These are phyloP conservation scores for Aspergillus carbonarius DNA, from an alignment of 2,329 filamentous ascomycete genomes.

Conservation along the genomic window DNA sequence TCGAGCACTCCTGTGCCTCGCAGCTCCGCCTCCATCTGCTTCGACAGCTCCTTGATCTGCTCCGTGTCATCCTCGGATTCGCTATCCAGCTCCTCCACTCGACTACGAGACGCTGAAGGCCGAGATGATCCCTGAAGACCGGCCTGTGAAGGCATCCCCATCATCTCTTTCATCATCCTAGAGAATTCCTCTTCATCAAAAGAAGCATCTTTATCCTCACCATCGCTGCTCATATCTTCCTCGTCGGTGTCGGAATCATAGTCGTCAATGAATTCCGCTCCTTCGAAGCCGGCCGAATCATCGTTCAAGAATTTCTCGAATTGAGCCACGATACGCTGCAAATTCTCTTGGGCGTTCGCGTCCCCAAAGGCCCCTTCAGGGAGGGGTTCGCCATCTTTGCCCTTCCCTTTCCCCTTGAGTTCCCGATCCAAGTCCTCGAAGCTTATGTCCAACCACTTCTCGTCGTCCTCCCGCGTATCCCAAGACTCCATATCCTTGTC, in stretches of 20 bases:
- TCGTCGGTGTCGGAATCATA: conserved; percentile 67
- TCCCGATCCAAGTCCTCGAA: conserved; percentile 86
- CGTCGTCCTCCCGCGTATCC: conserved; percentile 73
- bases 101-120: conserved; percentile 25
- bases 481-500: conserved; percentile 72
- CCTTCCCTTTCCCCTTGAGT: conserved; percentile 58
- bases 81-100: conserved; percentile 52
- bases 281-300: conserved; percentile 75
- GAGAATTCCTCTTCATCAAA: conserved; percentile 85
- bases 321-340: conserved; percentile 88
- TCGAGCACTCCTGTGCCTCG: conserved; percentile 46
- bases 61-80: conserved; percentile 61
- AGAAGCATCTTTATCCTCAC: conserved; percentile 71
- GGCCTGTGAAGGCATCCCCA: conserved; percentile 62
- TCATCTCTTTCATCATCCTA: conserved; percentile 88
- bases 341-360: conserved; percentile 52
- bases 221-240: conserved; percentile 58
- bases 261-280: conserved; percentile 66
- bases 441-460: conserved; percentile 88
- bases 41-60: conserved; percentile 45
- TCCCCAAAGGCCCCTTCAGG: conserved; percentile 45
- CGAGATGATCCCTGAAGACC: conserved; percentile 23
- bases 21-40: conserved; percentile 50
- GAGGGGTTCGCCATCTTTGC: conserved; percentile 16
- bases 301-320: conserved; percentile 92